Base-by-base conservation (phyloP, 805 yeast genomes). In the Suhomyces kilbournensis region DNA sequence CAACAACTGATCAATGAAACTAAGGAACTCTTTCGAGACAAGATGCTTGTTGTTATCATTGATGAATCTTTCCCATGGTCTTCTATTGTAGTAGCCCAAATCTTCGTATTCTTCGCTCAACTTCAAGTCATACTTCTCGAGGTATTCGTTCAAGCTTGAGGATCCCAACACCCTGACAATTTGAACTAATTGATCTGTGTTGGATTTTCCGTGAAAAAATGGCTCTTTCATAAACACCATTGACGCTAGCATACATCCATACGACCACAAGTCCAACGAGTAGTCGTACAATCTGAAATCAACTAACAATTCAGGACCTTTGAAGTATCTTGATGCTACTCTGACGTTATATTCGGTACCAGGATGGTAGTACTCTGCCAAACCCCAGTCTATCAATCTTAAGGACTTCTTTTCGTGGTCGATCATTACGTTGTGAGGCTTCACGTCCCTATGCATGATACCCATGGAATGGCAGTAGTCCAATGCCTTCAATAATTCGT, bases 381-480 rank as follows among this genome's bases (percentile, higher is more conserved):
- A 73, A 14, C 97, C 97, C 97, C 97, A 91, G 72, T 91, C 97
- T 57, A 91, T 91, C 51, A 91, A 79, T 60, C 93, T 80, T 63
- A 91, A 72, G 40, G 75, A 72, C 58, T 78, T 80, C 45, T 65
- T 68, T 23, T 76, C 72, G 55, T 90, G 96, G 70, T 91, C 96
- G 60, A 90, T 90, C 96, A 90, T 90, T 44, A 90, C 90, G 64
- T 90, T 90, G 68, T 90, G 97, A 9, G 97, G 97, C 67, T 90
- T 90, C 48, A 90, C 97, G 70, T 90, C 97, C 66, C 97, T 78
- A 70, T 90, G 97, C 86, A 90, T 90, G 58, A 92, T 90, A 35
- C 97, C 97, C 86, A 88, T 88, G 5, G 96, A 87, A 72, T 92
- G 97, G 50, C 90, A 86, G 69, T 80, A 91, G 72, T 92, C 96